Evolutionary conservation across 306 rosid genomes (phyloP), one percentile per base, ranked within the genome.

Genomic region (Aeschynomene evenia): DNA sequence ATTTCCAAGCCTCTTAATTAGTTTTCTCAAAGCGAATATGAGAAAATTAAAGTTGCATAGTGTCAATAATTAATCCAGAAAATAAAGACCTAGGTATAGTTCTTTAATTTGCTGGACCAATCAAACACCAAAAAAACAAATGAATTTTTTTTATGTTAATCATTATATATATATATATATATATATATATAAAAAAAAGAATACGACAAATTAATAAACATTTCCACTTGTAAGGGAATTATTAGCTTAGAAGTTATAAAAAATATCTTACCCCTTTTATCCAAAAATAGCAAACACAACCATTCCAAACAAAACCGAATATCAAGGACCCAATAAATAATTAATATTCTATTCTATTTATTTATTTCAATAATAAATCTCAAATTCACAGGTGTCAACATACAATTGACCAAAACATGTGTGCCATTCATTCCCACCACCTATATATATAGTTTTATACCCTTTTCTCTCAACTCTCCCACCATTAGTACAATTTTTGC

Each of bases 311-410:
- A 53, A 48, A n/a, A 11, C 39, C 63, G 54, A 8, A 73, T 39
- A 18, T 73, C 55, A 36, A 20, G 55, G 29, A 61, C 46, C 40
- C 57, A 46, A 59, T n/a, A n/a, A n/a, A n/a, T n/a, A n/a, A 31
- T 31, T 26, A n/a, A 18, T 33, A 49, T 46, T 31, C 48, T 48
- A 3, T 34, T 9, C 8, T 0, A 34, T 45, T n/a, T 14, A 11
- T 45, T 6, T 15, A 1, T 15, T 9, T n/a, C 19, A 5, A 43
- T 6, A 14, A 43, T 43, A 13, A 43, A n/a, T 43, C 37, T 26
- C 39, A 45, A 26, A 16, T 5, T 63, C n/a, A 37, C 72, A 84
- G 77, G 86, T 81, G 95, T 80, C 75, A 20, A 15, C 46, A 77
- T 66, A 72, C 1, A 0, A 49, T 42, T 39, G 77, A 51, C 16